Base-by-base conservation (phyloP, 805 yeast genomes). In the Nakazawaea sp. region DNA sequence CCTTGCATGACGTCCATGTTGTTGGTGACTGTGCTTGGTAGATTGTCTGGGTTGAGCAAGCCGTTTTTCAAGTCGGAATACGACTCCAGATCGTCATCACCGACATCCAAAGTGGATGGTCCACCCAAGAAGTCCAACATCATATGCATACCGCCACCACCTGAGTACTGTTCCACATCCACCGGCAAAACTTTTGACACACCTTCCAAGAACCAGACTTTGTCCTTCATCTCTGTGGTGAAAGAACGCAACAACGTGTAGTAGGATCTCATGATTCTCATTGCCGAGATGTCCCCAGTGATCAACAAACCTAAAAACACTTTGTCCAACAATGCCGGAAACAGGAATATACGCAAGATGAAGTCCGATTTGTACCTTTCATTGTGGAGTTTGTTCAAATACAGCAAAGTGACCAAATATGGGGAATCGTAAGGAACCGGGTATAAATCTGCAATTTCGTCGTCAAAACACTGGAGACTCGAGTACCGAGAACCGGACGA, bases 121-220 rank as follows among this genome's bases (percentile, higher is more conserved):
- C 92, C 92, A 16, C 92, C 94, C 15, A 83, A 64, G 62, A 83
- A 83, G 56, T 83, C 92, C 58, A 83, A 62, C 94, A 83, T 83
- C 94, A 83, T 83, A 53, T 82, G 88, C 87, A 81, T 81, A 44
- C 92, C 92, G 36, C 94, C 92, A 44, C 94, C 85, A 28, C 95
- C 95, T 11, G 89, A 78, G 52, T 85, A 83, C 50, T 82, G 87
- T 48, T 89, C 96, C 38, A 86, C 95, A 56, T 88, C 95, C 9
- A 81, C 94, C 0, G 96, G 96, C 33, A 89, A 66, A 1, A 88
- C 95, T 38, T 79, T 77, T 4, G 92, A 75, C 2, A 87, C 92
- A 4, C 97, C 97, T 58, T 89, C 95, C 45, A 89, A 65, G 48
- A 89, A 88, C 97, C 97, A 89, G 13, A 89, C 94, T 48, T 75